These are phyloP conservation scores for Ophiostoma piceae DNA, from an alignment of 2,329 filamentous ascomycete genomes.

Conservation along the genomic window DNA sequence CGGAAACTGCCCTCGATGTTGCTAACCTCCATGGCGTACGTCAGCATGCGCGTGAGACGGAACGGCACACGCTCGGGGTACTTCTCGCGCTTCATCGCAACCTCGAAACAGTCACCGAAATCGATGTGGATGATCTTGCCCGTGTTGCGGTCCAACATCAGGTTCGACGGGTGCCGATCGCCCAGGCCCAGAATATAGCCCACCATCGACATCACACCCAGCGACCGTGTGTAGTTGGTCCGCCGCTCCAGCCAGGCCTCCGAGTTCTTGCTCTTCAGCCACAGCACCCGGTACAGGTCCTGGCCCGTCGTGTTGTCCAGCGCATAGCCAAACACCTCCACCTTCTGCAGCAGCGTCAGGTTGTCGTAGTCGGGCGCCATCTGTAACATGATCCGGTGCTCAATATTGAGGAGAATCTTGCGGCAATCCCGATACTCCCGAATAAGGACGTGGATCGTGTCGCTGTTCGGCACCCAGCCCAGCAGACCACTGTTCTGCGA, in stretches of 20 bases:
- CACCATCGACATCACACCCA: constrained; percentile 99
- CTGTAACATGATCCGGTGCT: constrained; percentile 98
- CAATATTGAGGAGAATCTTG: constrained; percentile 97
- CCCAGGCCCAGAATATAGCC: constrained; percentile 96
- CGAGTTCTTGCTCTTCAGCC: constrained; percentile 97
- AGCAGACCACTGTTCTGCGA: constrained; percentile 94
- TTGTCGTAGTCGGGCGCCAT: constrained; percentile 99
- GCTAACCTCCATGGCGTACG: constrained; percentile 99
- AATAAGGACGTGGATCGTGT: constrained; percentile 94
- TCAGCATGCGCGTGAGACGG: constrained; percentile 96
- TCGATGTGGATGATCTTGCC: constrained; percentile 98
- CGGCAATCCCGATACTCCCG: constrained; percentile 94
- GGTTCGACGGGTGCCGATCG: constrained; percentile 93
- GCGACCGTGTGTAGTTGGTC: constrained; percentile 96
- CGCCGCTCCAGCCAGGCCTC: constrained; percentile 96
- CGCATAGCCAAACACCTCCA: constrained; percentile 98
- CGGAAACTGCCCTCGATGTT: constrained; percentile 99
- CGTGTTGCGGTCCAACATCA: constrained; percentile 93
- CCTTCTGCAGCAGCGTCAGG: constrained; percentile 98
- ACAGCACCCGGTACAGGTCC: constrained; percentile 93
- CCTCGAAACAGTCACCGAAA: constrained; percentile 98
- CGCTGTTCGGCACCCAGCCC: constrained; percentile 95
- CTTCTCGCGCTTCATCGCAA: constrained; percentile 99
- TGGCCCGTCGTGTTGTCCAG: constrained; percentile 99
- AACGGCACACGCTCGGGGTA: constrained; percentile 97